phyloP scores from a whole-genome alignment of 768 basidiomycete genomes.

The Amanita rubescens region DNA sequence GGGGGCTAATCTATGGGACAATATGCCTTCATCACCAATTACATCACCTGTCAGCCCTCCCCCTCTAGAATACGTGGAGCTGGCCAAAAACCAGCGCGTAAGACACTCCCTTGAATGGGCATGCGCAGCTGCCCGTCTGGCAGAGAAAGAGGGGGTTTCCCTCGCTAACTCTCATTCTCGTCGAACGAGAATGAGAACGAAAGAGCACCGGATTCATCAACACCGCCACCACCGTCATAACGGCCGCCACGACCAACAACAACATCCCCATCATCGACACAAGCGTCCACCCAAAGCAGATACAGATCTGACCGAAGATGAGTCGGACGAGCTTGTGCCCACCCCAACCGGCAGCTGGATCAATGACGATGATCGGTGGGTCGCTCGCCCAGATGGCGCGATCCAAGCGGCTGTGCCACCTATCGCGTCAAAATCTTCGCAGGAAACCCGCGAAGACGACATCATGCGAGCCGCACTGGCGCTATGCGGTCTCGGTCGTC shows the following conservation, averaged over 20 bases:
- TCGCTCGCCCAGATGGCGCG: conserved; percentile 12
- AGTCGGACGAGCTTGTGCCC: conserved; percentile 49
- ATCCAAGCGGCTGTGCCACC: conserved; percentile 11
- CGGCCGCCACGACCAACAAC: background rate
- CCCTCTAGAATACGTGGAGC: conserved; percentile 38
- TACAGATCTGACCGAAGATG: conserved; percentile 52
- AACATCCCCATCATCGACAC: background rate
- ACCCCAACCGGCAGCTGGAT: conserved; percentile 52
- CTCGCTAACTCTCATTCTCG: background rate
- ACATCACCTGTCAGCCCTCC: conserved; percentile 46
- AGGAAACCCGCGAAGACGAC: conserved; percentile 45
- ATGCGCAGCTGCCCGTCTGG: conserved; percentile 52
- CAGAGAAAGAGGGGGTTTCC: conserved; percentile 19
- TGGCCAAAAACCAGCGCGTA: conserved; percentile 37
- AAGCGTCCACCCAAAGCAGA: conserved; percentile 15
- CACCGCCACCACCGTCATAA: conserved; percentile 6
- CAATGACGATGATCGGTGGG: conserved; percentile 34
- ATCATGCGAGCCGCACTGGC: conserved; percentile 66
- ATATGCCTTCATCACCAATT: conserved; percentile 60
- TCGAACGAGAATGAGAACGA: background rate
- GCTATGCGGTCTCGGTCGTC: conserved; percentile 48
- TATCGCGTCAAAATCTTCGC: conserved; percentile 10
- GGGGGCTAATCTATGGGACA: conserved; percentile 39
- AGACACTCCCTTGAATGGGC: conserved; percentile 66
- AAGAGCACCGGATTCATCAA: background rate